phyloP scores from a whole-genome alignment of 495 filamentous ascomycete genomes.

The Tuber melanosporum region DNA sequence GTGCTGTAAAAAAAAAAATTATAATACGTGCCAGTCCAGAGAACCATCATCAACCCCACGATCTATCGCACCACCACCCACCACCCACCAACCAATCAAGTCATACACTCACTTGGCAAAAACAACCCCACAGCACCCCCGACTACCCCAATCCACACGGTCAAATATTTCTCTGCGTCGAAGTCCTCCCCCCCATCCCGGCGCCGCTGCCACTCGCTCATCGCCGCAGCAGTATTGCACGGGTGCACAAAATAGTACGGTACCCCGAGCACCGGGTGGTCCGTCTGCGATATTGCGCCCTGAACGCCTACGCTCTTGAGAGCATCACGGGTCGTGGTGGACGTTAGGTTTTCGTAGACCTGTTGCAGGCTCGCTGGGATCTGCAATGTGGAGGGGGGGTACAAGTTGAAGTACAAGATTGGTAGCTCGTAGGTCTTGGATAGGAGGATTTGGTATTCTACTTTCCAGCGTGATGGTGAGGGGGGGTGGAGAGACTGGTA shows the following conservation, averaged over 20 bases:
- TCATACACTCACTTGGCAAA: constrained; percentile 8
- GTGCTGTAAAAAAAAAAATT: neutral
- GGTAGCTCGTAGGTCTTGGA: constrained; percentile 25
- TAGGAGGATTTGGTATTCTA: constrained; percentile 32
- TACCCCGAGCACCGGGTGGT: constrained; percentile 23
- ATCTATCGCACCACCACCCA: neutral
- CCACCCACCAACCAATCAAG: neutral
- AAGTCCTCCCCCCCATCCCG: neutral
- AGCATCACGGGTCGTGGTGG: constrained; percentile 5
- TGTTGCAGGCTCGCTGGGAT: constrained; percentile 6
- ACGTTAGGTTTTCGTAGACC: constrained; percentile 23
- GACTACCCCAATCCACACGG: constrained; percentile 29
- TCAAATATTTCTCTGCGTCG: constrained; percentile 22
- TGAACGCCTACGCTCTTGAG: constrained; percentile 22
- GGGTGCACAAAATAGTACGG: constrained; percentile 35
- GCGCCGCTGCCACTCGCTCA: constrained; percentile 25
- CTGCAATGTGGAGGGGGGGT: neutral
- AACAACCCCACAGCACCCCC: constrained; percentile 25
- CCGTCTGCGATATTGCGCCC: constrained; percentile 30
- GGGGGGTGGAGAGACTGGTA: neutral
- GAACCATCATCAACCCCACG: neutral
- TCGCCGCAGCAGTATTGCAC: constrained; percentile 27
- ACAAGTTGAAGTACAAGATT: constrained; percentile 29
- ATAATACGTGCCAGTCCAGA: neutral
- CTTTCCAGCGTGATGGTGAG: neutral